Evolutionary conservation across 768 basidiomycete genomes (phyloP).

Genomic region (Psilocybe sp.): DNA sequence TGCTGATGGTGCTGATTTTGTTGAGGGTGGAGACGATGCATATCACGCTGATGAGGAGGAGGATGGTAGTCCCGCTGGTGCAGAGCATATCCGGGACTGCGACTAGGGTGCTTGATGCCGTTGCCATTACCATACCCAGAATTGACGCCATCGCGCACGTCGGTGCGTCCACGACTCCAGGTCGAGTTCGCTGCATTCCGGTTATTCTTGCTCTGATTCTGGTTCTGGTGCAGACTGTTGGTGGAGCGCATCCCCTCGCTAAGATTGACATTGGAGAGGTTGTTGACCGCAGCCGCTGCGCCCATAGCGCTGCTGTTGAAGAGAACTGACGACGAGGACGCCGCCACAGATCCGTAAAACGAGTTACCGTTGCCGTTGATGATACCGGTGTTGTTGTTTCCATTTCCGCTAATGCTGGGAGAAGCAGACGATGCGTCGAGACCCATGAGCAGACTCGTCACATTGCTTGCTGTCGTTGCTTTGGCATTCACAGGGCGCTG

Average conservation of each 20-base stretch:
- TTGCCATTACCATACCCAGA: not conserved
- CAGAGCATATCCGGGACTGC: slow-evolving; percentile 25
- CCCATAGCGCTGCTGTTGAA: slow-evolving; percentile 24
- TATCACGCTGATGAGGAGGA: slow-evolving; percentile 1
- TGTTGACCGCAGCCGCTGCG: slow-evolving; percentile 15
- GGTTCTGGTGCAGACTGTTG: too few relatives aligned
- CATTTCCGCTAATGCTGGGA: not conserved
- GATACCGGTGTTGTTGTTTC: slow-evolving; percentile 14
- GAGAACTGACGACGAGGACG: slow-evolving; percentile 2
- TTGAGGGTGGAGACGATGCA: slow-evolving; percentile 4
- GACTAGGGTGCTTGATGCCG: slow-evolving; percentile 19
- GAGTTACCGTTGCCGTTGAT: not conserved
- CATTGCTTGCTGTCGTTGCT: slow-evolving; percentile 75
- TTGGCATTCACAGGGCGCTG: slow-evolving; percentile 31
- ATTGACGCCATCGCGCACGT: slow-evolving; percentile 17
- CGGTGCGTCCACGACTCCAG: slow-evolving; percentile 49
- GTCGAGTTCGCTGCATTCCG: slow-evolving; percentile 20
- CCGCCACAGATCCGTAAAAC: not conserved
- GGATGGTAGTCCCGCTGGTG: slow-evolving; percentile 13
- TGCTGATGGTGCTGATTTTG: slow-evolving; percentile 3
- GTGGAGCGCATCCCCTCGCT: too few relatives aligned
- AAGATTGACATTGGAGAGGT: too few relatives aligned
- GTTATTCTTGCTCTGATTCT: too few relatives aligned
- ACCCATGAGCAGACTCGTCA: slow-evolving; percentile 73
- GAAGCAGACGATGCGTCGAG: slow-evolving; percentile 44